Evolutionary conservation across 306 rosid genomes (phyloP), one percentile per base, ranked within the genome.

Genomic region (Lagenaria siceraria): DNA sequence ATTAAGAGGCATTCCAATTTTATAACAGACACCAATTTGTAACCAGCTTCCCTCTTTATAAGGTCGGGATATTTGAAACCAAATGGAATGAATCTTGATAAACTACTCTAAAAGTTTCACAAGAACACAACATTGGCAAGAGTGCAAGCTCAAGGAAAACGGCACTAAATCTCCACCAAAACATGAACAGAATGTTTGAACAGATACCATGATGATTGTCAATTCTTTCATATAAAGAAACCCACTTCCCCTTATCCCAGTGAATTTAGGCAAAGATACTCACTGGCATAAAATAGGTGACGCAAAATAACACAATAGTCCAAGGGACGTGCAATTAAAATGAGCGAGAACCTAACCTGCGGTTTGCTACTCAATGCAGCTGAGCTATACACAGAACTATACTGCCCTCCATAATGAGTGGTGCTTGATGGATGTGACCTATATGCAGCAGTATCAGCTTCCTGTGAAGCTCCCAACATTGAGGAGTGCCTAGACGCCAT

Each of bases 371-470:
- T 89, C 87, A 92, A 76, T 70, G 90, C 86, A 78, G 92, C 78
- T 12, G 97, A 88, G 6, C 98, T 93, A 74, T 95, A 95, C 49
- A 92, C 89, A 59, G 97, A 90, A 78, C 96, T 87, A 85, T 95
- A 95, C 64, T 92, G 97, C 9, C 98, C 97, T 77, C 98, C 99
- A 78, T 92, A 95, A 76, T 95, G 97, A 4, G 87, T 52, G 9
- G 88, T 83, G 68, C 89, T 74, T 10, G 97, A 85, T 78, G 90
- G 68, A 85, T 89, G 97, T 79, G 91, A 61, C 79, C 97, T 81
- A 68, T 89, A 92, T 6, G 86, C 96, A 58, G 87, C 60, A 80
- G 82, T 90, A 68, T 90, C 97, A 46, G 85, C 90, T 53, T 95
- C 99, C 82, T 90, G 93, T 15, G 92, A 85, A 58, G 81, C 81